Evolutionary conservation across 2,329 filamentous ascomycete genomes (phyloP), one percentile per base, ranked within the genome.

Genomic region (Cladorrhinum sp.): DNA sequence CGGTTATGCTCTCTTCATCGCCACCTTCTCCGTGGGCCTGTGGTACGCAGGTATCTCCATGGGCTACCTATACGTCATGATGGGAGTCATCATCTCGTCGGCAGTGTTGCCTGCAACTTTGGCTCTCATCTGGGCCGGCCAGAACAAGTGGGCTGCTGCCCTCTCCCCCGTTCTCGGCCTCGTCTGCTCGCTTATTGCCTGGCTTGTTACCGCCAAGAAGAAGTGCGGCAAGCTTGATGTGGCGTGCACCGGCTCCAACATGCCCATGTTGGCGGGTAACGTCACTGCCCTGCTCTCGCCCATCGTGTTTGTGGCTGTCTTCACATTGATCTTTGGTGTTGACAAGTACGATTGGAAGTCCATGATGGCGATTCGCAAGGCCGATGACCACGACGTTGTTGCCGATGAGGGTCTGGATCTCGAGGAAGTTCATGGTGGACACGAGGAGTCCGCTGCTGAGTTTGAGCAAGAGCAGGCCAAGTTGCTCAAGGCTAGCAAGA

Each of bases 21-120:
- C 91, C 14, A 83, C 79, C 1, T 91, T 96, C 74, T 87, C 87
- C 0, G 90, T 91, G 0, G 91, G 90, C 0, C 82, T 95, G 0
- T 85, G 79, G 72, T 89, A 90, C 64, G 86, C 85, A 1, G 87
- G 89, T 20, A 89, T 96, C 63, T 88, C 85, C 10, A 95, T 96
- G 90, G 92, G 92, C 10, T 70, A 70, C n/a, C 63, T 96, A 2
- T 96, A 96, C 71, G 79, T 96, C 1, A 84, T 96, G 71, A 96
- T 96, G 92, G 93, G 92, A 7, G 90, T 92, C 55, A 91, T 96
- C 69, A 95, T 96, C 71, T 92, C 88, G 0, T 86, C 90, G 0
- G 92, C 91, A 2, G 92, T 96, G 2, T 82, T 96, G 12, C 92
- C 93, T 0, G 90, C 91, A 0, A 88, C 91, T 0, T 77, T 96